Evolutionary conservation across 2,329 filamentous ascomycete species (phyloP).

Genomic region (Ascochyta pisi): DNA sequence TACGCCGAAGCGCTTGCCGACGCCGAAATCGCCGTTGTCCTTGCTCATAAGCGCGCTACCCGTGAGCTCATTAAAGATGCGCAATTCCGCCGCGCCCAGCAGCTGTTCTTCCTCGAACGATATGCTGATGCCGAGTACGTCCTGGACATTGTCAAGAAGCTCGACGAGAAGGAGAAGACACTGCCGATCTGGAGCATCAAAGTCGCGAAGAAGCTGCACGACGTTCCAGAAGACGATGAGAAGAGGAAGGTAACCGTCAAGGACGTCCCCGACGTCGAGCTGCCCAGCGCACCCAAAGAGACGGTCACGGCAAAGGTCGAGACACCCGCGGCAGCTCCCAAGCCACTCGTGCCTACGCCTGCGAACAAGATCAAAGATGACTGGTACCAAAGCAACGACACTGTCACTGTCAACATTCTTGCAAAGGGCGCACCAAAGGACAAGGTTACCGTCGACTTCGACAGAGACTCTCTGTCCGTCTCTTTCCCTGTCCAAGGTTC

Average conservation of each 20-base stretch:
- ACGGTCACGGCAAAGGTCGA: slow-evolving; percentile 4
- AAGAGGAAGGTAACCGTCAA: slow-evolving; percentile 43
- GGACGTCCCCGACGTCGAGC: slow-evolving; percentile 61
- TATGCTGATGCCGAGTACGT: slow-evolving; percentile 79
- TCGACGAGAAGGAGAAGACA: slow-evolving; percentile 60
- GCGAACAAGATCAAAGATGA: slow-evolving; percentile 70
- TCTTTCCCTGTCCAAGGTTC: slow-evolving; percentile 64
- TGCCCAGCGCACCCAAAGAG: slow-evolving; percentile 47
- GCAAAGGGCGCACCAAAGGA: slow-evolving; percentile 69
- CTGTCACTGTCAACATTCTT: slow-evolving; percentile 68
- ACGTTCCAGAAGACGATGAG: slow-evolving; percentile 58
- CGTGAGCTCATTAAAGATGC: slow-evolving; percentile 79
- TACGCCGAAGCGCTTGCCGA: slow-evolving; percentile 58
- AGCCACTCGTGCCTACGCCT: slow-evolving; percentile 49
- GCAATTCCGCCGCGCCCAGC: slow-evolving; percentile 79
- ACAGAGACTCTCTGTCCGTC: slow-evolving; percentile 59
- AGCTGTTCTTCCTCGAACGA: slow-evolving; percentile 71
- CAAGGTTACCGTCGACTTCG: slow-evolving; percentile 60
- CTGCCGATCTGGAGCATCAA: slow-evolving; percentile 67
- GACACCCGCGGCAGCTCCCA: slow-evolving; percentile 23
- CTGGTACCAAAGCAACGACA: slow-evolving; percentile 71
- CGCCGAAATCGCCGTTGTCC: slow-evolving; percentile 60
- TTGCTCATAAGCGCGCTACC: slow-evolving; percentile 75
- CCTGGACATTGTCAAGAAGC: slow-evolving; percentile 64
- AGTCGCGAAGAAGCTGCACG: slow-evolving; percentile 59